phyloP scores from a whole-genome alignment of 2,329 filamentous ascomycete genomes.

The Pestalotiopsis sp. region DNA sequence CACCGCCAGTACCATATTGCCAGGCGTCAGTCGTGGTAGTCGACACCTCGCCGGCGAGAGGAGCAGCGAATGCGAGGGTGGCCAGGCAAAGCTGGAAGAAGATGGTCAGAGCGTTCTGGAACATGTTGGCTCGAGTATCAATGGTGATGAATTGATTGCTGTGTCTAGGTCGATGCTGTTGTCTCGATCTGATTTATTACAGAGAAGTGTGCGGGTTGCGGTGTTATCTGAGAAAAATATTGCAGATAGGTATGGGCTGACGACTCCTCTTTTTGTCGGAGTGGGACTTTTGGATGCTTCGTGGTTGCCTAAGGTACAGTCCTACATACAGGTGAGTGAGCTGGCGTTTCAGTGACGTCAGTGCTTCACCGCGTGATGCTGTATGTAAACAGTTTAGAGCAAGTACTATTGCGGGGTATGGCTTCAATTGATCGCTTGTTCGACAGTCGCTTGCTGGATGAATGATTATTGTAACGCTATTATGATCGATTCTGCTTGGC shows the following conservation, averaged over 20 bases:
- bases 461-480: too few relatives aligned
- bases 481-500: too few relatives aligned
- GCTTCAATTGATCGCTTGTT: too few relatives aligned
- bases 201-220: neutral
- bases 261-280: conserved; percentile 38
- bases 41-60: conserved; percentile 40
- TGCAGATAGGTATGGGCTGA: conserved; percentile 42
- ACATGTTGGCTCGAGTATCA: conserved; percentile 24
- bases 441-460: too few relatives aligned
- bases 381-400: neutral
- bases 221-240: neutral
- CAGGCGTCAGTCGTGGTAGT: conserved; percentile 45
- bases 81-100: conserved; percentile 57
- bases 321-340: neutral
- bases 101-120: conserved; percentile 39
- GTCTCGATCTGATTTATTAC: conserved; percentile 21
- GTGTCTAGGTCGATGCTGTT: neutral
- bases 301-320: neutral
- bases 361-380: neutral
- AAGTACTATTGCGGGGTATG: neutral
- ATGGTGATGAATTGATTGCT: neutral
- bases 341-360: neutral
- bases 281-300: neutral
- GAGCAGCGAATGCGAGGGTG: conserved; percentile 51
- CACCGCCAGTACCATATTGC: conserved; percentile 64